Percentiles rank a stretch among this genome's conserved stretches.
These are phyloP conservation scores for Ceratobasidium theobromae DNA, from an alignment of 1,284 basidiomycete genomes.

Conservation along the genomic window DNA sequence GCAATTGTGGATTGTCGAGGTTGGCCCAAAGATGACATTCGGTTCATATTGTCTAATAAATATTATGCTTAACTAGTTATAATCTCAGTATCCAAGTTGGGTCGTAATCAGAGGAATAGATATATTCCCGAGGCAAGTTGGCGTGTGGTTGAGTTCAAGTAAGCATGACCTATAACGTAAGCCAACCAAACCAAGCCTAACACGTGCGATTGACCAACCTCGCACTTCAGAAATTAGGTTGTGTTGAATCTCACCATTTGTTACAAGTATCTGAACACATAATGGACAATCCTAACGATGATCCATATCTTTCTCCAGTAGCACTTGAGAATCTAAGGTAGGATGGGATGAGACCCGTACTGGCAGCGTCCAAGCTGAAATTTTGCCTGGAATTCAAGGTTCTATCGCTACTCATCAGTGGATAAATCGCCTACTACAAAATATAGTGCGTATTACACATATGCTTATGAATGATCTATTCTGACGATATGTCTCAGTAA, in stretches of 20 bases:
- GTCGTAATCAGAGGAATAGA: too few species aligned
- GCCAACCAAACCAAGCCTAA: neutral
- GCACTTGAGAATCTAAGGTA: slow-evolving; percentile 22
- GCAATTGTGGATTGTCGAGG: slow-evolving; percentile 27
- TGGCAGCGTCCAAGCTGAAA: neutral
- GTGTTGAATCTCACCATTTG: too few species aligned
- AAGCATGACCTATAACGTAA: neutral
- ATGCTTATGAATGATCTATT: neutral
- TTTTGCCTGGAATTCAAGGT: neutral
- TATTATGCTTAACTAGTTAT: too few species aligned
- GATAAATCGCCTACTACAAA: slow-evolving; percentile 38
- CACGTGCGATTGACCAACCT: neutral
- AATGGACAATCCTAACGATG: slow-evolving; percentile 9
- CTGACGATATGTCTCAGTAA: slow-evolving; percentile 27
- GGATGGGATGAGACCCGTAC: neutral
- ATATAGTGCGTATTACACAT: slow-evolving; percentile 34
- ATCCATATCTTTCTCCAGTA: slow-evolving; percentile 11
- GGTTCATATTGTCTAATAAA: neutral
- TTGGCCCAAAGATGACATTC: slow-evolving; percentile 26
- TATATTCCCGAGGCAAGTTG: neutral
- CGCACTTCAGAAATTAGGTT: too few species aligned
- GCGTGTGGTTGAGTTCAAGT: neutral
- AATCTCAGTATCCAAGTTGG: too few species aligned
- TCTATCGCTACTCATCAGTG: slow-evolving; percentile 36
- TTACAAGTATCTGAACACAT: too few species aligned